phyloP scores from a whole-genome alignment of 352 stramenopile genomes.

The Thraustotheca clavata region DNA sequence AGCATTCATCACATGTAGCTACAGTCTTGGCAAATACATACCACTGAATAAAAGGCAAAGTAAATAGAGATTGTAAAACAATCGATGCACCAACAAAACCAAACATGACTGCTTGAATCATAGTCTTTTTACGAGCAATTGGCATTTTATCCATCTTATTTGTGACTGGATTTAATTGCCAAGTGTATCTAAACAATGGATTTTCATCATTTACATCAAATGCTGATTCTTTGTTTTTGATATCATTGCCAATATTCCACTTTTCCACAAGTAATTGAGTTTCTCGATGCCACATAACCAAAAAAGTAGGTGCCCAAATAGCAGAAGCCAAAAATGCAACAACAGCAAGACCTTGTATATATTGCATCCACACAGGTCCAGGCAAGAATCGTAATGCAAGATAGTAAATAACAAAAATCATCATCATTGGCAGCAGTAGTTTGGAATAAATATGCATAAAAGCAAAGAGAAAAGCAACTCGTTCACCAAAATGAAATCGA shows the following conservation, averaged over 20 bases:
- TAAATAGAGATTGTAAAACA: slow-evolving; percentile 68
- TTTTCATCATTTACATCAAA: slow-evolving; percentile 85
- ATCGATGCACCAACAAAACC: slow-evolving; percentile 70
- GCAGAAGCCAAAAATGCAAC: slow-evolving; percentile 64
- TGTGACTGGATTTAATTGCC: slow-evolving; percentile 78
- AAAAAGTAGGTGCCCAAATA: slow-evolving; percentile 76
- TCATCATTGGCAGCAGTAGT: slow-evolving; percentile 61
- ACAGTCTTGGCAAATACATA: slow-evolving; percentile 86
- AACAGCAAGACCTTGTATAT: slow-evolving; percentile 56
- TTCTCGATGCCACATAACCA: slow-evolving; percentile 80
- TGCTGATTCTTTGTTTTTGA: slow-evolving; percentile 83
- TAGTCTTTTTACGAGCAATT: slow-evolving; percentile 74
- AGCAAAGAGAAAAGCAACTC: slow-evolving; percentile 82
- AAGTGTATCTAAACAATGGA: slow-evolving; percentile 76
- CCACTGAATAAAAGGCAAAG: slow-evolving; percentile 85
- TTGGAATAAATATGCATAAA: slow-evolving; percentile 90
- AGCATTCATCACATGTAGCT: slow-evolving; percentile 51
- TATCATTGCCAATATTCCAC: slow-evolving; percentile 53
- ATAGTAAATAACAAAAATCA: slow-evolving; percentile 65
- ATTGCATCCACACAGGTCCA: slow-evolving; percentile 52
- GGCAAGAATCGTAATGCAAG: slow-evolving; percentile 56
- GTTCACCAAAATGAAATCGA: slow-evolving; percentile 79
- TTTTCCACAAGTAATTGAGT: slow-evolving; percentile 83
- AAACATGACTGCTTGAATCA: slow-evolving; percentile 81
- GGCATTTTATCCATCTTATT: slow-evolving; percentile 85